Evolutionary conservation across 108 stramenopile species (phyloP).

Genomic region (Schizochytrium sp.): DNA sequence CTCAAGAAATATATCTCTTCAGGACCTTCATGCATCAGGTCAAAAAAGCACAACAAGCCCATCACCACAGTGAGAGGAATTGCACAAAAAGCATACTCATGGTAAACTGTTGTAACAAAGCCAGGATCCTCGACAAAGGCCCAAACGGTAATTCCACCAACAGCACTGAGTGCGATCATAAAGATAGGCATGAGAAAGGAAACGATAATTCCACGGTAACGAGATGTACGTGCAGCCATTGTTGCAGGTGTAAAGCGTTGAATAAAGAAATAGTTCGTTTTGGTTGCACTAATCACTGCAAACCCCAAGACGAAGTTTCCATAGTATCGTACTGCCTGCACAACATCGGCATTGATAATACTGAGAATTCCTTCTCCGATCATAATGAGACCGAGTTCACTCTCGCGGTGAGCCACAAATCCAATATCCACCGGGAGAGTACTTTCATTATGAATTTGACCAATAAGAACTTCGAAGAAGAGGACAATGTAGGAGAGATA

Average conservation of each 20-base stretch:
- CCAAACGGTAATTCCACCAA: conserved; percentile 59
- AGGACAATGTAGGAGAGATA: not conserved
- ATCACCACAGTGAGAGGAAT: not conserved
- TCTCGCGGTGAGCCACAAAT: conserved; percentile 33
- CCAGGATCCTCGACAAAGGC: conserved; percentile 12
- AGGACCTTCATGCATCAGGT: conserved; percentile 38
- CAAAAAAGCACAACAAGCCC: conserved; percentile 40
- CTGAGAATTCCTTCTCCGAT: conserved; percentile 35
- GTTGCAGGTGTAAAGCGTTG: conserved; percentile 17
- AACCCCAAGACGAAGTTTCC: conserved; percentile 23
- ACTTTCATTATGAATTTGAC: not conserved
- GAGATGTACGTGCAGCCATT: not conserved
- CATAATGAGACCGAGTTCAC: conserved; percentile 55
- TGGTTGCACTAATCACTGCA: not conserved
- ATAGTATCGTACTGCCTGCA: not conserved
- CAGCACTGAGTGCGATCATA: conserved; percentile 6
- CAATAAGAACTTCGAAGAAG: not conserved
- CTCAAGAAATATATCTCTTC: not conserved
- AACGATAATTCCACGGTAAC: not conserved
- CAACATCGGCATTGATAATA: conserved; percentile 33
- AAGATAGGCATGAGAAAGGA: conserved; percentile 2
- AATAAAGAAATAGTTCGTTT: conserved; percentile 15
- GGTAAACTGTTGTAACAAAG: not conserved
- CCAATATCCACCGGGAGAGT: not conserved
- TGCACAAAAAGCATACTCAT: conserved; percentile 1